Base-by-base conservation (phyloP, 495 filamentous ascomycete species). In the Haplographium delicatum region DNA sequence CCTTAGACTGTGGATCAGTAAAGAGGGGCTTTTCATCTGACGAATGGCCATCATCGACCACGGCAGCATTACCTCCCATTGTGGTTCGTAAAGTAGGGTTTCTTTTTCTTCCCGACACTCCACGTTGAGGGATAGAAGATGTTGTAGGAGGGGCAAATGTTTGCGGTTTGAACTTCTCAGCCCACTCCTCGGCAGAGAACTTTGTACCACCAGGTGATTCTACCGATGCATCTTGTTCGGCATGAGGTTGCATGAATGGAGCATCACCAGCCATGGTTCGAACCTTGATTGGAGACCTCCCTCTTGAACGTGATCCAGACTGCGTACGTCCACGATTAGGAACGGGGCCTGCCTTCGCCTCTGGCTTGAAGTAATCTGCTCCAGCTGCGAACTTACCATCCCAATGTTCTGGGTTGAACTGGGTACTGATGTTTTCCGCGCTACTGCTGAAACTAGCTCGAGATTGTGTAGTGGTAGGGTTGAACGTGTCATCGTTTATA, bases 401-500 rank as follows among this genome's bases (percentile, higher is more conserved):
- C 80, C 80, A 85, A 26, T 80, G 75, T 20, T 71, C 68, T 0
- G 81, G 74, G 9, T 77, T 79, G 60, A 86, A 88, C 40, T 76
- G 82, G 25, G 84, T 89, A 58, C 87, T 87, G 65, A 96, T 84
- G 53, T 83, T 81, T 57, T 89, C 86, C 26, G 82, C 72, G 60
- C 83, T 89, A 40, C 76, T 80, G 41, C 70, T 38, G 44, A 62
- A 53, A 20, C 63, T 24, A 52, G 56, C 16, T 52, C 42, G 34
- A 20, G 25, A 22, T 5, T 49, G 52, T 3, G 52, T 49, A 11
- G 66, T 63, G 16, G 60, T 40, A 9, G 61, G 33, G n/a, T n/a
- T n/a, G 51, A 65, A 74, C n/a, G 62, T 50, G 16, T 69, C 65
- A 37, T 71, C 63, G 45, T 65, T 61, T 46, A 61, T 26, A 45